Percentiles rank a stretch among this genome's conserved stretches.
These are phyloP conservation scores for Podospora australis DNA, from an alignment of 495 filamentous ascomycete species.

Conservation along the genomic window DNA sequence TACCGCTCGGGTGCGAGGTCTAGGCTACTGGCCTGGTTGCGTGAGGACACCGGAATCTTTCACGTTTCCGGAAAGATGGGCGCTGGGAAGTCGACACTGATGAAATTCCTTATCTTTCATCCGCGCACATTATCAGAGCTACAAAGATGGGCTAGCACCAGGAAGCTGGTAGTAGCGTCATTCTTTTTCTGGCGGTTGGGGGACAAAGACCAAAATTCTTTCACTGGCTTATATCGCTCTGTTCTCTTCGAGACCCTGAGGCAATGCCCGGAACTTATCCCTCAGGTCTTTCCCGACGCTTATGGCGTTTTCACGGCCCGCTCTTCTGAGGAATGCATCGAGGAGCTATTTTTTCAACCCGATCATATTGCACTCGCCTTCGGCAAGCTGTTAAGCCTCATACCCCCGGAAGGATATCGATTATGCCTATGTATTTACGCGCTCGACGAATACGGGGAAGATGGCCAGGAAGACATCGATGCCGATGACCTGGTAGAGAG, in stretches of 20 bases:
- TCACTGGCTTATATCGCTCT: not conserved
- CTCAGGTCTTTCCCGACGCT: not conserved
- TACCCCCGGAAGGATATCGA: too few species aligned
- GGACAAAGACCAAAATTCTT: not conserved
- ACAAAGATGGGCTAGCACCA: not conserved
- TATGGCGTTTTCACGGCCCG: not conserved
- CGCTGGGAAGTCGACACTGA: too few species aligned
- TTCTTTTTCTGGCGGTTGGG: not conserved
- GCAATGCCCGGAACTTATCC: not conserved
- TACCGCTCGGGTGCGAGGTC: too few species aligned
- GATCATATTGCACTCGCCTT: too few species aligned
- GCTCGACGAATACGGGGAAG: too few species aligned
- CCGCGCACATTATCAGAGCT: not conserved
- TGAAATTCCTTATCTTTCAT: not conserved
- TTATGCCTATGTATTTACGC: too few species aligned
- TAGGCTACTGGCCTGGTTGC: too few species aligned
- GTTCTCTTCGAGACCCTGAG: not conserved
- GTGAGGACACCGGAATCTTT: too few species aligned
- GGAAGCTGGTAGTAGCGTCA: not conserved
- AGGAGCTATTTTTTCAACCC: not conserved
- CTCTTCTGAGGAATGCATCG: not conserved
- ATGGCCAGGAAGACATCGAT: too few species aligned
- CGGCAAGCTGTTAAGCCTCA: too few species aligned
- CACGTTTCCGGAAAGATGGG: too few species aligned
- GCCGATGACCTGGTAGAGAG: too few species aligned